Evolutionary conservation across 1,284 basidiomycete species (phyloP).

Genomic region (Inonotus obliquus): DNA sequence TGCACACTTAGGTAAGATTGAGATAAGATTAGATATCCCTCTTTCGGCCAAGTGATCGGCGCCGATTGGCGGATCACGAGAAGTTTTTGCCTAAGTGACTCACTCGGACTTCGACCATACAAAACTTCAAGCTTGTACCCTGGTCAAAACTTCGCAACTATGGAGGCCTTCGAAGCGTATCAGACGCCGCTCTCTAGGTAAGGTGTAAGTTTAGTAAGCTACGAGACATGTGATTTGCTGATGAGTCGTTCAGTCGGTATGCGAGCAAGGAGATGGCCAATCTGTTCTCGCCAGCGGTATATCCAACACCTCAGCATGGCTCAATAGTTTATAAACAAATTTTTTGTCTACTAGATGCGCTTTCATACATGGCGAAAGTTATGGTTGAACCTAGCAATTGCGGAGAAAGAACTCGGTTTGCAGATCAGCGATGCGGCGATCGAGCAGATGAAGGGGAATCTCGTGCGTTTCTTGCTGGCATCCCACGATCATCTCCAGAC

Average conservation of each 20-base stretch:
- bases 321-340: not conserved
- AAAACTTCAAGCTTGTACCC: not conserved
- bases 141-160: conserved; percentile 23
- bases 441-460: conserved; percentile 88
- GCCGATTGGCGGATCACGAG: not conserved
- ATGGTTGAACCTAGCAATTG: conserved; percentile 95
- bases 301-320: conserved; percentile 22
- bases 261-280: conserved; percentile 98
- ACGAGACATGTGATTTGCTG: conserved; percentile 11
- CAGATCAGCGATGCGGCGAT: conserved; percentile 89
- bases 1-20: not conserved
- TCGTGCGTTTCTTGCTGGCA: conserved; percentile 51
- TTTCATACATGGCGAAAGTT: conserved; percentile 97
- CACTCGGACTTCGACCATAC: not conserved
- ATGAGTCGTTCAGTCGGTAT: conserved; percentile 71
- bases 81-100: not conserved
- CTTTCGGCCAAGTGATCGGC: not conserved
- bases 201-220: not conserved
- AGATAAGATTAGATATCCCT: conserved; percentile 1
- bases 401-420: conserved; percentile 94
- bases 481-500: not conserved
- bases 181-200: conserved; percentile 76
- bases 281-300: conserved; percentile 87
- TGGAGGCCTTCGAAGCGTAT: conserved; percentile 67
- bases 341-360: conserved; percentile 60